Conservation (phyloP, 345 rosid species). For the Corchorus capsularis region DNA sequence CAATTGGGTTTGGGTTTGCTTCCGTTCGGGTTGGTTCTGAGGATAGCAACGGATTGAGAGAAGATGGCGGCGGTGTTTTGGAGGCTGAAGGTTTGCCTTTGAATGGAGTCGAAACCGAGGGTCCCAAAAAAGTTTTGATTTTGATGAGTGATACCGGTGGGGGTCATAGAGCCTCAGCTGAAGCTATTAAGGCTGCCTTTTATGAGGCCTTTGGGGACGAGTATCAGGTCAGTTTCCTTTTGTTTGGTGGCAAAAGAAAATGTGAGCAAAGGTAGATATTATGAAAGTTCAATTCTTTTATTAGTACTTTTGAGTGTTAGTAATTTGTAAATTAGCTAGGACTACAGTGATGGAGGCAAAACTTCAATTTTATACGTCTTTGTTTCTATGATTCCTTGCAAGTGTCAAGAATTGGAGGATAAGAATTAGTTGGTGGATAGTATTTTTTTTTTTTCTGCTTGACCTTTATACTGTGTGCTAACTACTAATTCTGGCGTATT, state of each 20-base stretch:
- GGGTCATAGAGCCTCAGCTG: slow-evolving; percentile 98
- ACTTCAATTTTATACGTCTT: slow-evolving; percentile 11
- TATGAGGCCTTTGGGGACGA: slow-evolving; percentile 82
- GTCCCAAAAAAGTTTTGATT: slow-evolving; percentile 82
- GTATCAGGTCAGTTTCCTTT: slow-evolving; percentile 73
- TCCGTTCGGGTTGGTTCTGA: slow-evolving; percentile 58
- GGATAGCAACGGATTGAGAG: slow-evolving; percentile 49
- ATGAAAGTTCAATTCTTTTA: neutral
- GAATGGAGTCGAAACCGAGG: slow-evolving; percentile 49
- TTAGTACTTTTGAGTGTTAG: neutral
- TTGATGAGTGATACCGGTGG: slow-evolving; percentile 99
- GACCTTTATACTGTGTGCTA: slow-evolving; percentile 24
- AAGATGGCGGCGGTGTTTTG: slow-evolving; percentile 53
- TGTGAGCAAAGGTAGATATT: neutral
- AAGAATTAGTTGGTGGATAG: slow-evolving; percentile 11
- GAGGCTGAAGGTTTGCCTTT: slow-evolving; percentile 60
- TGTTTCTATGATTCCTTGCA: slow-evolving; percentile 11
- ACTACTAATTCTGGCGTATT: slow-evolving; percentile 48
- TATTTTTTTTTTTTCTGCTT: slow-evolving; percentile 17
- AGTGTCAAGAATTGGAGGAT: neutral
- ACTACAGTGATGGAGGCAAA: neutral
- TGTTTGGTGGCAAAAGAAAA: slow-evolving; percentile 18
- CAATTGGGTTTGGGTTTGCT: slow-evolving; percentile 82
- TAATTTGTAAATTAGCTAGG: neutral
- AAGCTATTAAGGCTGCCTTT: slow-evolving; percentile 90